Conservation (phyloP, 2,329 filamentous ascomycete species). For the Neoascochyta sp. region DNA sequence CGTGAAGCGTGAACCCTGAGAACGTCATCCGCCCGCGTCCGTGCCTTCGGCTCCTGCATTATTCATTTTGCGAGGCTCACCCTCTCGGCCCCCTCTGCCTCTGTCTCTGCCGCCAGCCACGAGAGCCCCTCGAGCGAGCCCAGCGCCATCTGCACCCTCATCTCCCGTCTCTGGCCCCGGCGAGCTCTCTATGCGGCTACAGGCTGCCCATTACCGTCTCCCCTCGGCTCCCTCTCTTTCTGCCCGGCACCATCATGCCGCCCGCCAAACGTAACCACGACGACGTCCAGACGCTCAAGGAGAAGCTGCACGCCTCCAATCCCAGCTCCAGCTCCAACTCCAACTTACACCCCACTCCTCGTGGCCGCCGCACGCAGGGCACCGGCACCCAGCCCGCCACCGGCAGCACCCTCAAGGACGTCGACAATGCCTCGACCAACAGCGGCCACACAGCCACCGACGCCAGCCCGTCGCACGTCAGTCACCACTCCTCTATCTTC, state of each 20-base stretch:
- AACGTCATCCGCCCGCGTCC: constrained; percentile 9
- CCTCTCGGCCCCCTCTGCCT: too few relatives aligned
- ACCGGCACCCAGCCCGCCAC: constrained; percentile 17
- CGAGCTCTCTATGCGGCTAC: too few relatives aligned
- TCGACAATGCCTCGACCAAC: constrained; percentile 37
- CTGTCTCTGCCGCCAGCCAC: too few relatives aligned
- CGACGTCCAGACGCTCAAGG: constrained; percentile 42
- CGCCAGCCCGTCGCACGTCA: constrained; percentile 32
- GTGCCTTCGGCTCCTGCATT: constrained; percentile 11
- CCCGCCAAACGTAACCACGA: constrained; percentile 38
- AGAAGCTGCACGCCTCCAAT: constrained; percentile 41
- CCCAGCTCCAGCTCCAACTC: too few relatives aligned
- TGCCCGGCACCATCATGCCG: constrained; percentile 33
- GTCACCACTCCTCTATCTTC: constrained; percentile 14
- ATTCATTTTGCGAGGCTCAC: constrained; percentile 8
- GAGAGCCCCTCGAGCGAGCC: too few relatives aligned
- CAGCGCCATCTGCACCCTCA: too few relatives aligned
- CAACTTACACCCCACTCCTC: too few relatives aligned
- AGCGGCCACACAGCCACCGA: constrained; percentile 33
- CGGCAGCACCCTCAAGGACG: constrained; percentile 38
- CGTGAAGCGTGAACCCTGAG: constrained; percentile 12
- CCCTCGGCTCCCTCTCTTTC: too few relatives aligned
- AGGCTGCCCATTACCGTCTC: too few relatives aligned
- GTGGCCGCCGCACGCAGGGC: constrained; percentile 37
- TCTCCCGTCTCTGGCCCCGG: too few relatives aligned